Evolutionary conservation across 2,329 filamentous ascomycete genomes (phyloP).

Genomic region (Trichoderma arundinaceum): DNA sequence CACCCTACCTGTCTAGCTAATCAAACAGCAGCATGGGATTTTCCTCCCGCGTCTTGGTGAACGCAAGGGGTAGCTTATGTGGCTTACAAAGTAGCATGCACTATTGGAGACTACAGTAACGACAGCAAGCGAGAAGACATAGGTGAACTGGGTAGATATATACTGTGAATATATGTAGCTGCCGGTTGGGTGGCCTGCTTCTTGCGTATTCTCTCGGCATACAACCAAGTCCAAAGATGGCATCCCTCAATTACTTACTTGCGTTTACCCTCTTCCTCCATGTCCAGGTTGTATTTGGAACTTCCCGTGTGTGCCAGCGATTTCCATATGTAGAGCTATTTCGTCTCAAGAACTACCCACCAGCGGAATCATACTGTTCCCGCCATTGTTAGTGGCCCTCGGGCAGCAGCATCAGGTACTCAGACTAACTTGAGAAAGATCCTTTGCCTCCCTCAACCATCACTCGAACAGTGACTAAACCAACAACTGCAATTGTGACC

Average conservation of each 20-base stretch:
- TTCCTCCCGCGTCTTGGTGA: background rate
- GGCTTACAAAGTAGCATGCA: background rate
- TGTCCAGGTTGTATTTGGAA: background rate
- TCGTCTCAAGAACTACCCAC: conserved; percentile 15
- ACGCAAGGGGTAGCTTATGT: background rate
- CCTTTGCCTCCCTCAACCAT: conserved; percentile 7
- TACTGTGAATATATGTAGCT: background rate
- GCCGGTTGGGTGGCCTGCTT: background rate
- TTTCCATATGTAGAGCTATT: conserved; percentile 10
- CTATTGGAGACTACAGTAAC: background rate
- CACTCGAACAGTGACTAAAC: conserved; percentile 12
- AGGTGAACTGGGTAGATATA: background rate
- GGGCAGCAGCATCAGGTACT: background rate
- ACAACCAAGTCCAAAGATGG: background rate
- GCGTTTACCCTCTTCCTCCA: background rate
- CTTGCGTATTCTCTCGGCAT: background rate
- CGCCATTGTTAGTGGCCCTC: background rate
- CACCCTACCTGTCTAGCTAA: background rate
- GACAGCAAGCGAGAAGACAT: background rate
- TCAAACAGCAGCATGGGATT: no score
- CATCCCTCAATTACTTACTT: conserved; percentile 1
- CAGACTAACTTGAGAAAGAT: conserved; percentile 1
- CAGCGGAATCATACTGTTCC: conserved; percentile 18
- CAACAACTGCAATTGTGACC: conserved; percentile 13
- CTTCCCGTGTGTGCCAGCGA: conserved; percentile 3